Evolutionary conservation across 1,284 basidiomycete genomes (phyloP), one percentile per base, ranked within the genome.

Genomic region (Inonotus obliquus): DNA sequence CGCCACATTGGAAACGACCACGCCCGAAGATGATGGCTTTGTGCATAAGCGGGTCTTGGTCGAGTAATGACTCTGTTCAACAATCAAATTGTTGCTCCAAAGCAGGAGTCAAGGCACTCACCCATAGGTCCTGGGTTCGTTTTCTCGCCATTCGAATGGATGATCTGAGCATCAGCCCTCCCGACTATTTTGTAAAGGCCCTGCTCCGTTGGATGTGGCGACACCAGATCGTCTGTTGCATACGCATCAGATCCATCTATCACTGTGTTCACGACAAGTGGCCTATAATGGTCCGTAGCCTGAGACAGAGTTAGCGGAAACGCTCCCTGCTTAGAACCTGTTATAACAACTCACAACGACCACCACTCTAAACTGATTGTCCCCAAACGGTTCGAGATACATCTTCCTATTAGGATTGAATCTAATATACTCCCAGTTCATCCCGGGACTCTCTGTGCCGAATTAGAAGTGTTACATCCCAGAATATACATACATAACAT

Each of bases 81-180:
- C 37, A 25, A 48, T 57, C 4, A 56, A 37, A 14, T 10, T 58
- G 13, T 4, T 4, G 25, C 25, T 23, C 37, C 49, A 21, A 49
- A 48, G 11, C 51, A 44, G 3, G 21, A 21, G 1, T 38, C 14
- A 39, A 23, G 4, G 37, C 21, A 62, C 69, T 39, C 56, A 76
- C 77, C 77, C 51, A 79, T 67, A 0, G 77, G 77, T 2, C 71
- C 73, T 0, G 78, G 78, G 63, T 79, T 80, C 1, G 75, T 78
- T 74, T 82, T 82, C 66, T 83, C 81, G 9, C 81, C 81, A 4
- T 76, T 81, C 14, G 71, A 75, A 54, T 79, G 76, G 65, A 82
- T 79, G 44, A 83, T 78, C 65, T 82, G 80, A 65, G 83, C 81
- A 62, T 83, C 81, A 5, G 70, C 69, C 9, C 82, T 72, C 0